A percentile compares a stretch with the other conserved stretches of the same genome.
phyloP scores from a whole-genome alignment of 179 eudicot genomes.

The Spergularia azorica region DNA sequence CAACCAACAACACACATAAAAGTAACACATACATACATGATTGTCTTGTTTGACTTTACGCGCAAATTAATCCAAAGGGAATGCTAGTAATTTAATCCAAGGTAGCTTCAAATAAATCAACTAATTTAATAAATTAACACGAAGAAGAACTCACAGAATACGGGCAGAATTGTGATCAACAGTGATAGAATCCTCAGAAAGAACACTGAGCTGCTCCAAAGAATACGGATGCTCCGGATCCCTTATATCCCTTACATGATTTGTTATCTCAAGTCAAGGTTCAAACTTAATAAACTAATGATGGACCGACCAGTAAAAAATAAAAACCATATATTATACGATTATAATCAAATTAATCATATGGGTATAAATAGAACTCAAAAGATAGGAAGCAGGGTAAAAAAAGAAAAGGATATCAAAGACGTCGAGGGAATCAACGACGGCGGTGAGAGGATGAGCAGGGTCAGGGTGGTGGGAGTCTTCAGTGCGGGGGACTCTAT shows the following conservation, averaged over 20 bases:
- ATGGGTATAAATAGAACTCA: neutral
- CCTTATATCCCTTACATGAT: constrained; percentile 81
- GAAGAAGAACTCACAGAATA: constrained; percentile 46
- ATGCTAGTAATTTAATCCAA: neutral
- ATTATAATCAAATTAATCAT: neutral
- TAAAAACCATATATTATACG: no score
- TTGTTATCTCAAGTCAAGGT: constrained; percentile 53
- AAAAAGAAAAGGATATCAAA: constrained; percentile 73
- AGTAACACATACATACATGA: no score
- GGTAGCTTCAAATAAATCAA: constrained; percentile 50
- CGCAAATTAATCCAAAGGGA: no score
- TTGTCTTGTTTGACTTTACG: no score
- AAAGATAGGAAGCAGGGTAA: neutral
- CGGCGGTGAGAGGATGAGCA: constrained; percentile 34
- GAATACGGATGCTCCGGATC: constrained; percentile 98
- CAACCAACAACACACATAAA: no score
- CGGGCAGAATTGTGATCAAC: constrained; percentile 72
- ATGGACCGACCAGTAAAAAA: no score
- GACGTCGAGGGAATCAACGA: constrained; percentile 83
- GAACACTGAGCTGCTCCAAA: constrained; percentile 84
- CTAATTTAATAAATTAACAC: neutral
- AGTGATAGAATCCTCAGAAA: constrained; percentile 72
- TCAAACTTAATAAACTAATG: constrained; percentile 5
- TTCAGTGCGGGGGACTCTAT: constrained; percentile 58
- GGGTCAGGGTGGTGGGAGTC: constrained; percentile 24